Evolutionary conservation across 305 asterid genomes (phyloP).

Genomic region (Solanum hybrid): DNA sequence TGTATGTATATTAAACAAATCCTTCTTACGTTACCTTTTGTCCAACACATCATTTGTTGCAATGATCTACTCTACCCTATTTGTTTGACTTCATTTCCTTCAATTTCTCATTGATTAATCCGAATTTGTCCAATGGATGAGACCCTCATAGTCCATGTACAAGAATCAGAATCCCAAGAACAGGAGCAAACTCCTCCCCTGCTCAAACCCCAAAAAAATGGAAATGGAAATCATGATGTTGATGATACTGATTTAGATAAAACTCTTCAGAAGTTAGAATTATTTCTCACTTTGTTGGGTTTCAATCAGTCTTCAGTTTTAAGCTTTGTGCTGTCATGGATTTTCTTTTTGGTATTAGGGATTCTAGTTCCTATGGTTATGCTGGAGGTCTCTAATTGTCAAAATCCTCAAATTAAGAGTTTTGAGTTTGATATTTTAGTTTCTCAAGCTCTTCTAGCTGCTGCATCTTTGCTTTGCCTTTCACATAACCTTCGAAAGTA

Average conservation of each 20-base stretch:
- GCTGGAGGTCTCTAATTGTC: constrained; percentile 62
- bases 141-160: neutral
- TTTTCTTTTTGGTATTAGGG: constrained; percentile 40
- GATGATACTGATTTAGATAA: constrained; percentile 44
- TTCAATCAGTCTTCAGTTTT: constrained; percentile 47
- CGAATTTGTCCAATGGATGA: constrained; percentile 13
- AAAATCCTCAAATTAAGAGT: constrained; percentile 57
- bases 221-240: neutral
- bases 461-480: constrained; percentile 60
- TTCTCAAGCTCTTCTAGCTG: constrained; percentile 66
- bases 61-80: neutral
- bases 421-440: constrained; percentile 66
- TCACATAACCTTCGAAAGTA: constrained; percentile 76
- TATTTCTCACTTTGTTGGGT: constrained; percentile 43
- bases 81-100: neutral
- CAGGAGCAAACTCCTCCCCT: constrained; percentile 6
- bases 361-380: constrained; percentile 49
- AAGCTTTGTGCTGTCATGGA: constrained; percentile 46
- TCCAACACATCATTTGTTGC: neutral
- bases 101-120: neutral
- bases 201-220: constrained; percentile 9
- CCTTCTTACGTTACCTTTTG: neutral
- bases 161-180: neutral
- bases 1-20: neutral
- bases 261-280: constrained; percentile 43